These are phyloP conservation scores for Daedaleopsis nitida DNA, from an alignment of 768 basidiomycete species.

Conservation along the genomic window DNA sequence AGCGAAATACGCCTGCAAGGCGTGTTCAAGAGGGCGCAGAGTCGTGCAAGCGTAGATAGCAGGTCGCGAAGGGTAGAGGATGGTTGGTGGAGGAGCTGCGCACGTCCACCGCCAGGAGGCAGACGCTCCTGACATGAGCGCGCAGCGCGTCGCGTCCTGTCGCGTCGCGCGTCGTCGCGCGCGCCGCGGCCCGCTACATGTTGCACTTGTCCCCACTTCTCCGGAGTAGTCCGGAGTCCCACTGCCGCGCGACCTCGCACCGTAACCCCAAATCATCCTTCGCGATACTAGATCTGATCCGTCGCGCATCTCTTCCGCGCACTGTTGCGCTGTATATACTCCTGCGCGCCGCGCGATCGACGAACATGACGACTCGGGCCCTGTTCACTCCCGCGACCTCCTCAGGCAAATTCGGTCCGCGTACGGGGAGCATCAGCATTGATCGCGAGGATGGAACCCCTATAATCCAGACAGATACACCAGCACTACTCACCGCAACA, in stretches of 20 bases:
- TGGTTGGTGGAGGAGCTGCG: no score
- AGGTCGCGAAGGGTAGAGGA: no score
- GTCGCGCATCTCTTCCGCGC: background rate
- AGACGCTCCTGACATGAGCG: background rate
- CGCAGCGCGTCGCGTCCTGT: conserved; percentile 9
- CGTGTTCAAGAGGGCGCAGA: no score
- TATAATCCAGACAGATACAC: conserved; percentile 52
- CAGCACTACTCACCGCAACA: conserved; percentile 60
- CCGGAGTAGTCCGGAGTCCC: background rate
- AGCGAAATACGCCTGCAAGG: no score
- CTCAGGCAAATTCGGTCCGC: conserved; percentile 21
- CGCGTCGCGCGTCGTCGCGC: background rate
- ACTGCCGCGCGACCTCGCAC: background rate
- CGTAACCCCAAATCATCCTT: background rate
- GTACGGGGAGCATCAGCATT: conserved; percentile 24
- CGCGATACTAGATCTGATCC: conserved; percentile 2
- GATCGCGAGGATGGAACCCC: conserved; percentile 17
- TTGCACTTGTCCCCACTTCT: background rate
- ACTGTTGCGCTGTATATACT: background rate
- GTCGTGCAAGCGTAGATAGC: no score
- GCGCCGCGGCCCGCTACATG: background rate
- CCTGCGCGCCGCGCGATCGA: background rate
- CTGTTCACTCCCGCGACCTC: conserved; percentile 4
- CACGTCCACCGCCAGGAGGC: no score
- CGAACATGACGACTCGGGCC: conserved; percentile 4